Evolutionary conservation across 306 rosid species (phyloP), one percentile per base, ranked within the genome.

Genomic region (Trifolium fragiferum): DNA sequence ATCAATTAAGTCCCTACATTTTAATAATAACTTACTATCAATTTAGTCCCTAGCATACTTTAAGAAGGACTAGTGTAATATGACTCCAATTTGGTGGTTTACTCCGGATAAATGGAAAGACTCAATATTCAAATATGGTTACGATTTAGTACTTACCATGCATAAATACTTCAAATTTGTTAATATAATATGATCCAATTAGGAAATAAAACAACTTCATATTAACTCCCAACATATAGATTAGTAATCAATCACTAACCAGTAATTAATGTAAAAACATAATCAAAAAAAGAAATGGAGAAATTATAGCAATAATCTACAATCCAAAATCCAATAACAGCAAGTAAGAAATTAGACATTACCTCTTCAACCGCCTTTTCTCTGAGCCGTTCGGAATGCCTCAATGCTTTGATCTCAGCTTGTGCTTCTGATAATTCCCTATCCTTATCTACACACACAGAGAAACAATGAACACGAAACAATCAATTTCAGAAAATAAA

Each of bases 331-430:
- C 23, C n/a, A 66, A 77, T 4, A 66, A 47, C 21, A 18, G 49
- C 21, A 71, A 78, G 20, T 63, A 23, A 62, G 73, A 74, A 86
- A 40, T 58, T 38, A 27, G 10, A 35, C 47, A 19, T 78, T 46
- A 92, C 96, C 96, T 92, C 98, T 90, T 93, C 98, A 63, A 90
- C 91, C 15, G 99, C 99, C 76, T 95, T 95, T 76, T 95, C 99
- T 82, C 93, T 86, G 20, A 89, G 93, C 35, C 99, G 91, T 78
- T 95, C 99, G 13, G 99, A 95, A 8, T 83, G 78, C 85, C 78
- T 90, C 82, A 95, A 88, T 43, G 97, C 99, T 86, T 84, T 95
- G 91, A 95, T 95, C 96, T 92, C 94, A 32, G 96, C 98, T 47
- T 89, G 98, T 10, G 98, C 97, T 78, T 95, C 97, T 8, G 90